Evolutionary conservation across 2,329 filamentous ascomycete genomes (phyloP), one percentile per base, ranked within the genome.

Genomic region (Remersonia thermophila): DNA sequence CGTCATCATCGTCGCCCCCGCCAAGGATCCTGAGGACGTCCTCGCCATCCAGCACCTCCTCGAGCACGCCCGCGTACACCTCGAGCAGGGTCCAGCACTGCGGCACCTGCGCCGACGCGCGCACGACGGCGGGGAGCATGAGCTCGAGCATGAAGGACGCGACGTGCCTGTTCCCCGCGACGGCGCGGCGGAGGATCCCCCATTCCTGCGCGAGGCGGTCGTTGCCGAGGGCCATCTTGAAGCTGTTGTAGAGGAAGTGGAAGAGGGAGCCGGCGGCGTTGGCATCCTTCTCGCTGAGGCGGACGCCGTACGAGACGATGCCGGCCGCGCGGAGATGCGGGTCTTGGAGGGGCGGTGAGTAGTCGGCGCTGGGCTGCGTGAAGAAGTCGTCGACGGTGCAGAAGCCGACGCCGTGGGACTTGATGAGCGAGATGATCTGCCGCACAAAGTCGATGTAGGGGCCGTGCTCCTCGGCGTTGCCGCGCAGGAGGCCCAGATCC

Each of bases 181-280:
- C 65, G n/a, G 66, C 67, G 36, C 57, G 57, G 26, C 53, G 53
- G 14, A 76, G 46, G 34, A 73, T 63, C 4, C 39, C 45, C 18
- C 59, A 52, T 46, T 74, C 67, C 5, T 65, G 59, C 5, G 48
- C 49, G n/a, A 74, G 56, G 34, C 59, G 62, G 38, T 64, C 57
- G 38, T 67, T 67, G 30, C 62, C 60, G 3, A 76, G 50, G 0
- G 69, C 67, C 35, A 67, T 55, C 48, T 73, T 73, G 50, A 73
- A 72, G 51, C 67, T 73, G 45, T 69, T 69, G 48, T 66, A 67
- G 2, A 77, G 57, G 39, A 72, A 70, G 50, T 67, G 68, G 47
- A 76, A 77, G 3, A 76, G 59, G 36, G 66, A 63, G 13, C 65
- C 60, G 5, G 54, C 53, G 3, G 64, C 65, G 20, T 59, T 61